Evolutionary conservation across 1,139 yeast genomes (phyloP), one percentile per base, ranked within the genome.

Genomic region (Suhomyces anneliseae): DNA sequence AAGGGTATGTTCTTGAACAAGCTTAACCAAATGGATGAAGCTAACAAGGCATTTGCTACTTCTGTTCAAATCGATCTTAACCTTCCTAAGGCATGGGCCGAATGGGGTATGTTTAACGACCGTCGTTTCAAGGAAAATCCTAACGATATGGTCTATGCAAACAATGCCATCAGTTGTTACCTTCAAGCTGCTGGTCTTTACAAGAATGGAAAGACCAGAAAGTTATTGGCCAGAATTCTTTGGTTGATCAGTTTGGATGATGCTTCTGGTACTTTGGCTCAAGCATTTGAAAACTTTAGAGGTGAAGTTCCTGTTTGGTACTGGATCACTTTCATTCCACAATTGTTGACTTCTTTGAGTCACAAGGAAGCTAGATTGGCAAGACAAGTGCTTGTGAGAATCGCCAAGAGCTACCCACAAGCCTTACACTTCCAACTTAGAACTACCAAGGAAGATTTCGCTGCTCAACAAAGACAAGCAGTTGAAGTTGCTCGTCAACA

Each of bases 221-320:
- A 88, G 58, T 73, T 93, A 38, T 70, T 95, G 47, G 95, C 97
- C 36, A 79, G 99, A 47, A 89, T 95, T 40, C 74, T 95, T 50
- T 95, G 99, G 99, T 79, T 95, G 51, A 84, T 95, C 46, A 86
- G 97, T 55, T 76, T 93, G 69, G 99, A 93, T 66, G 97, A 93
- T 63, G 75, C 85, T 3, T 77, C 84, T 9, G 96, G 95, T 1
- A 81, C 93, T 0, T 74, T 93, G 47, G 82, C 95, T 0, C 85
- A 84, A 56, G 97, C 97, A 0, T 93, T 92, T 67, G 96, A 90
- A 51, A 85, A 88, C 45, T 93, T 89, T 65, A 81, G 95, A 54
- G 98, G 99, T 19, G 99, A 95, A 54, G 92, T 90, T 39, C 98
- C 99, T 9, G 96, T 92, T 3, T 95, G 99, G 99, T 93, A 93